Percentiles rank a stretch among this genome's conserved stretches.
These are phyloP conservation scores for Friedmanniomyces simplex DNA, from an alignment of 495 filamentous ascomycete genomes.

Conservation along the genomic window DNA sequence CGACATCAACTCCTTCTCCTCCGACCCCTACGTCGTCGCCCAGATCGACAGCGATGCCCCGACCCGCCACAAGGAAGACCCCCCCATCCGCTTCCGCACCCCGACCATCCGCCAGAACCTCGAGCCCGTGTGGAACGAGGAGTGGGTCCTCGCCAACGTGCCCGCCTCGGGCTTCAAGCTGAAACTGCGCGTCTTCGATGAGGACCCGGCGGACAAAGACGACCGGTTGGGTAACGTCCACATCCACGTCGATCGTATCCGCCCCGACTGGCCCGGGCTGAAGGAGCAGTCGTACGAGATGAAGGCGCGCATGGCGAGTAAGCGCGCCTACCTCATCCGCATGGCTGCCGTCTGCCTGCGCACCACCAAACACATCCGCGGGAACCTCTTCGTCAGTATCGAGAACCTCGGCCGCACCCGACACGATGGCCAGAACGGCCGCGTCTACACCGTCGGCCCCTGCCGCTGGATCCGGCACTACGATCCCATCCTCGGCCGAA, in stretches of 20 bases:
- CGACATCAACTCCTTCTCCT: slow-evolving; percentile 64
- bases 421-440: slow-evolving; percentile 56
- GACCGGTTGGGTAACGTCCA: slow-evolving; percentile 79
- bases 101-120: slow-evolving; percentile 58
- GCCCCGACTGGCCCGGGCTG: slow-evolving; percentile 57
- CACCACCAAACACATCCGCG: slow-evolving; percentile 44
- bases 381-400: slow-evolving; percentile 56
- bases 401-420: slow-evolving; percentile 63
- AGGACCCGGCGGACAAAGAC: slow-evolving; percentile 77
- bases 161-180: slow-evolving; percentile 66
- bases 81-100: slow-evolving; percentile 59
- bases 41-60: slow-evolving; percentile 53
- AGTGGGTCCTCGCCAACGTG: slow-evolving; percentile 82
- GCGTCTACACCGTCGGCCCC: slow-evolving; percentile 67
- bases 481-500: slow-evolving; percentile 76
- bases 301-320: slow-evolving; percentile 74
- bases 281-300: slow-evolving; percentile 56
- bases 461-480: slow-evolving; percentile 75
- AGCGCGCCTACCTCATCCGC: slow-evolving; percentile 66
- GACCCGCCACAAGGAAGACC: slow-evolving; percentile 70
- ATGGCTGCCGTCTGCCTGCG: slow-evolving; percentile 49
- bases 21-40: slow-evolving; percentile 73
- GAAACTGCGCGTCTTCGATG: slow-evolving; percentile 76
- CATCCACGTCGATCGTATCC: slow-evolving; percentile 46
- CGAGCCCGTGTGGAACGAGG: slow-evolving; percentile 69